Conservation (phyloP, 768 basidiomycete species). For the Sporobolomyces phaffii region DNA sequence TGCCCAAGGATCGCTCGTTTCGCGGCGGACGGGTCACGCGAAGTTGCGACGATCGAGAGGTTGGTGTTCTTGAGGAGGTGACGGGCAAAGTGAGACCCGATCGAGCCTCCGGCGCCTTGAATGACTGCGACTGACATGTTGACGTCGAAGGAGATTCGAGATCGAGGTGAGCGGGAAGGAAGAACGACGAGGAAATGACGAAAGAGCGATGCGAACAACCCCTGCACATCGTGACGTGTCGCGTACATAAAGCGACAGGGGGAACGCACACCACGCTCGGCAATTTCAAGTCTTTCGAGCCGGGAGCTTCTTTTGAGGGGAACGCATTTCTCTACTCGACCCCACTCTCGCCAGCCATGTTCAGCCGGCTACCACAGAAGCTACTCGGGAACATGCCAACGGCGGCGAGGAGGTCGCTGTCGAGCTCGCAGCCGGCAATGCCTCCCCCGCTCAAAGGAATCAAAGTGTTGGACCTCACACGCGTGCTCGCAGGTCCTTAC, state of each 20-base stretch:
- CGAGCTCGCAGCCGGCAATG: not conserved
- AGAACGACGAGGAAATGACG: not conserved
- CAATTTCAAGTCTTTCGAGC: no score
- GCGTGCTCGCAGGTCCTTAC: slow-evolving; percentile 84
- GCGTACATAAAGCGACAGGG: no score
- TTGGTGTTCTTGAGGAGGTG: slow-evolving; percentile 45
- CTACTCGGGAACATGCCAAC: no score
- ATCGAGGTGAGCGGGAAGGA: not conserved
- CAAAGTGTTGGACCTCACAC: slow-evolving; percentile 78
- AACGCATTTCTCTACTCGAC: no score
- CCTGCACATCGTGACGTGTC: no score
- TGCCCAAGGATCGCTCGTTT: slow-evolving; percentile 39
- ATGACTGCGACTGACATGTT: slow-evolving; percentile 40
- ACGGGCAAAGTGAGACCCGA: slow-evolving; percentile 41
- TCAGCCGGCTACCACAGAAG: not conserved
- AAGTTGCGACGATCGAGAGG: slow-evolving; percentile 47
- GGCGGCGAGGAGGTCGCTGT: not conserved
- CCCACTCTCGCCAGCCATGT: no score
- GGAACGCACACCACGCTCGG: no score
- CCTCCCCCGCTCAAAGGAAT: slow-evolving; percentile 69
- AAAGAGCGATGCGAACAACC: no score
- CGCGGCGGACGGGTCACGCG: slow-evolving; percentile 42
- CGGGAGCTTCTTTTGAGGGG: no score
- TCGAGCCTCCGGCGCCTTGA: slow-evolving; percentile 31
- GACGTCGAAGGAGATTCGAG: no score